Base-by-base conservation (phyloP, 202 grass and related monocot genomes). In the Saccharum hybrid region DNA sequence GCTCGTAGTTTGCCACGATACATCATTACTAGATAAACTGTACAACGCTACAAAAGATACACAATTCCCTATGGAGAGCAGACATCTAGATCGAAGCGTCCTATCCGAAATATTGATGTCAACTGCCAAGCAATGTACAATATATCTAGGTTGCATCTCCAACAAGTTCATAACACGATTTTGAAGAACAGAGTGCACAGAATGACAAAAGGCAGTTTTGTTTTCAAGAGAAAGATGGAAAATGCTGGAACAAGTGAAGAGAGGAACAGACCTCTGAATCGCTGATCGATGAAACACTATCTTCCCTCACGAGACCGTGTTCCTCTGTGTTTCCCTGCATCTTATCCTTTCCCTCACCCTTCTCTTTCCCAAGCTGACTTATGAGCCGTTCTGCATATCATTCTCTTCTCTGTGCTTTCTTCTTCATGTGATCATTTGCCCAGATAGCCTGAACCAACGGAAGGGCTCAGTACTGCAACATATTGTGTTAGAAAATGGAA, bases 221-320 rank as follows among this genome's bases (percentile, higher is more conserved):
- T 71, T 45, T 23, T 15, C 8, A 49, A 15, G 18, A 18, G 30
- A 16, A 51, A n/a, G 31, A 4, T 1, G 43, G 13, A n/a, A 34
- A 71, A 63, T 11, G 8, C 14, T 15, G n/a, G 3, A 72, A 13
- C 3, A 77, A 65, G 33, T 9, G 3, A 41, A 59, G 37, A 45
- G 22, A 42, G 0, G 43, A 72, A 63, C 10, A 1, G 28, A 85
- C 87, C 82, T 89, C 82, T 81, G 49, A 45, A 8, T 68, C 48
- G 30, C 6, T 26, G 22, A 21, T 56, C 76, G 52, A 30, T 64
- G 71, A 38, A 4, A 18, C 5, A 8, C 15, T 13, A 38, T 63
- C 63, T 54, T 42, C 28, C 8, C 12, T 38, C 22, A 13, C 7
- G 8, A 69, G 16, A 75, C 30, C 62, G 63, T n/a, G 68, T 19